phyloP scores from a whole-genome alignment of 345 rosid genomes.

The Boechera divaricarpa region DNA sequence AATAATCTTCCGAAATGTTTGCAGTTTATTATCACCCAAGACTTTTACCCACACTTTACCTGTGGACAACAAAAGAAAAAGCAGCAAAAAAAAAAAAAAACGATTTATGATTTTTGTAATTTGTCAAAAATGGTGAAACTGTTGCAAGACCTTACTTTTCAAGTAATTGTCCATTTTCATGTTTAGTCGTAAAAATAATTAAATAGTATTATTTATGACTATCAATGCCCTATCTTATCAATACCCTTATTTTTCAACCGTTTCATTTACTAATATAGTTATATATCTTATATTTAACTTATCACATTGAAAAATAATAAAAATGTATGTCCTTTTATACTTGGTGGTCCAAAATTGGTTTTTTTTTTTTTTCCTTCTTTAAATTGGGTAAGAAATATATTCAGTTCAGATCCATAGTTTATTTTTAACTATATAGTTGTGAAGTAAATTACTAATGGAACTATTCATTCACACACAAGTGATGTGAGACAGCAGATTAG shows the following conservation, averaged over 20 bases:
- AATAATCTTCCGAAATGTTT: not conserved
- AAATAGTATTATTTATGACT: constrained; percentile 34
- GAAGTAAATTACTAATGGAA: not conserved
- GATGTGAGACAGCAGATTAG: constrained; percentile 19
- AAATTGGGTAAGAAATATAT: not conserved
- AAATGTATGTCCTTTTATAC: not conserved
- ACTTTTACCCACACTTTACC: not conserved
- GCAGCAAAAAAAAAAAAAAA: not conserved
- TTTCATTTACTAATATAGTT: constrained; percentile 3
- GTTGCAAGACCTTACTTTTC: constrained; percentile 29
- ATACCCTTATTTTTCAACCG: constrained; percentile 18
- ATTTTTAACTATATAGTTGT: not conserved
- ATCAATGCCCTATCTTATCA: constrained; percentile 30
- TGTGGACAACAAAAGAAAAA: not conserved
- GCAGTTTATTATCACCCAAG: not conserved
- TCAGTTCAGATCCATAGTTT: not conserved
- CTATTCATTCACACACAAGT: not conserved
- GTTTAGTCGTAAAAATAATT: constrained; percentile 23
- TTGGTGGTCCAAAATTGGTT: not conserved
- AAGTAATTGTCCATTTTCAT: constrained; percentile 36
- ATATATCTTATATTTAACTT: not conserved
- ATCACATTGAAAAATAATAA: not conserved
- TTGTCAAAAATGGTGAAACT: constrained; percentile 45
- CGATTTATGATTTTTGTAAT: not conserved
- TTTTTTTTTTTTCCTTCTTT: no score